Evolutionary conservation across 495 filamentous ascomycete species (phyloP).

Genomic region (Staphylotrichum tortipilum): DNA sequence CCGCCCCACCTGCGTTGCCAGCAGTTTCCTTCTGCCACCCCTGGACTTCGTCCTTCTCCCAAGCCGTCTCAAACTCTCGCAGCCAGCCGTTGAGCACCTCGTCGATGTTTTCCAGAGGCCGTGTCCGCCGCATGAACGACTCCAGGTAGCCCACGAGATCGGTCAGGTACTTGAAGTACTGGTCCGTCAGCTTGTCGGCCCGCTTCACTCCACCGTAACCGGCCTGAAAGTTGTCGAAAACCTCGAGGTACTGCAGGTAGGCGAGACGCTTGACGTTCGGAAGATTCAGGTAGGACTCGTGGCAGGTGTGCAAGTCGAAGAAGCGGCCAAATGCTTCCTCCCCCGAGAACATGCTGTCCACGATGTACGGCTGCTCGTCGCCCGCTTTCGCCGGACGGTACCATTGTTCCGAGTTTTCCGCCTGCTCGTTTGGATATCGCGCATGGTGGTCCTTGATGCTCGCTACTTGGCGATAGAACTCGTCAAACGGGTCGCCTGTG

Average conservation of each 20-base stretch:
- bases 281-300: constrained; percentile 86
- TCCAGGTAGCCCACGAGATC: constrained; percentile 75
- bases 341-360: constrained; percentile 89
- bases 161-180: constrained; percentile 85
- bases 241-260: constrained; percentile 84
- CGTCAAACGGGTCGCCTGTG: constrained; percentile 81
- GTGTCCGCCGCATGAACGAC: constrained; percentile 68
- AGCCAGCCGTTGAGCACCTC: constrained; percentile 68
- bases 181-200: constrained; percentile 75
- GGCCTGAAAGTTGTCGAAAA: constrained; percentile 77
- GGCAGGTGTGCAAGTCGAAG: constrained; percentile 73
- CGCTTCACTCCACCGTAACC: constrained; percentile 63
- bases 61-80: constrained; percentile 72
- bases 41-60: constrained; percentile 66
- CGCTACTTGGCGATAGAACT: constrained; percentile 78
- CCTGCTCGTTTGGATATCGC: constrained; percentile 85
- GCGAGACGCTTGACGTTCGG: constrained; percentile 71
- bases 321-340: constrained; percentile 88
- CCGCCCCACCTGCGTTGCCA: constrained; percentile 24
- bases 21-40: constrained; percentile 67
- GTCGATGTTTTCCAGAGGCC: constrained; percentile 74
- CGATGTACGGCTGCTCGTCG: constrained; percentile 60
- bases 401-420: constrained; percentile 88
- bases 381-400: constrained; percentile 59
- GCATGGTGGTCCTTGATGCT: constrained; percentile 80